Evolutionary conservation across 2,329 filamentous ascomycete genomes (phyloP).

Genomic region (Botryosphaeria dothidea): DNA sequence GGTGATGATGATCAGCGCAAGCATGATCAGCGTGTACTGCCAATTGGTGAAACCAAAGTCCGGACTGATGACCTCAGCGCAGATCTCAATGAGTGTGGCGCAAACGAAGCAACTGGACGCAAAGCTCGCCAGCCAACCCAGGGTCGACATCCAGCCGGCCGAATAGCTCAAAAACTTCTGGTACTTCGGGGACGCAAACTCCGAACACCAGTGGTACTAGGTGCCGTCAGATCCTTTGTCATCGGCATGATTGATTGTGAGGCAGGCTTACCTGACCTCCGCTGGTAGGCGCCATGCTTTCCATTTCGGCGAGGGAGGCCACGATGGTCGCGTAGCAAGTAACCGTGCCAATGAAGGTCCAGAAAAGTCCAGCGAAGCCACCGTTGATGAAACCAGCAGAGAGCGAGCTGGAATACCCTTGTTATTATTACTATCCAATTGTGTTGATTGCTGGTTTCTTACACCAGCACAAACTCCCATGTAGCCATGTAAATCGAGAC

Average conservation of each 20-base stretch:
- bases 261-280: no score
- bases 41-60: slow-evolving; percentile 29
- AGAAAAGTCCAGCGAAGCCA: slow-evolving; percentile 22
- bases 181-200: slow-evolving; percentile 21
- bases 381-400: slow-evolving; percentile 22
- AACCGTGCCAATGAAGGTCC: slow-evolving; percentile 22
- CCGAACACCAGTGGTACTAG: slow-evolving; percentile 22
- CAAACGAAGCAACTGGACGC: slow-evolving; percentile 38
- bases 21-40: slow-evolving; percentile 31
- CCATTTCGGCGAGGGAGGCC: slow-evolving; percentile 22
- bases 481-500: slow-evolving; percentile 56
- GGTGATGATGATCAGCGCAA: slow-evolving; percentile 26
- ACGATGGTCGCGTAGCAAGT: slow-evolving; percentile 20
- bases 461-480: slow-evolving; percentile 54
- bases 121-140: slow-evolving; percentile 38
- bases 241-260: no score
- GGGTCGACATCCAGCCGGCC: slow-evolving; percentile 36
- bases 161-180: slow-evolving; percentile 23
- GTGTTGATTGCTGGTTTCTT: neutral
- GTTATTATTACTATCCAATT: neutral
- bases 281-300: slow-evolving; percentile 21
- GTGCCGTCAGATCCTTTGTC: no score
- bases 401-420: slow-evolving; percentile 5
- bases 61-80: slow-evolving; percentile 33
- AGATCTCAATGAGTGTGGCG: slow-evolving; percentile 37